phyloP scores from a whole-genome alignment of 2,329 filamentous ascomycete species.

The Mollisiaceae sp. region DNA sequence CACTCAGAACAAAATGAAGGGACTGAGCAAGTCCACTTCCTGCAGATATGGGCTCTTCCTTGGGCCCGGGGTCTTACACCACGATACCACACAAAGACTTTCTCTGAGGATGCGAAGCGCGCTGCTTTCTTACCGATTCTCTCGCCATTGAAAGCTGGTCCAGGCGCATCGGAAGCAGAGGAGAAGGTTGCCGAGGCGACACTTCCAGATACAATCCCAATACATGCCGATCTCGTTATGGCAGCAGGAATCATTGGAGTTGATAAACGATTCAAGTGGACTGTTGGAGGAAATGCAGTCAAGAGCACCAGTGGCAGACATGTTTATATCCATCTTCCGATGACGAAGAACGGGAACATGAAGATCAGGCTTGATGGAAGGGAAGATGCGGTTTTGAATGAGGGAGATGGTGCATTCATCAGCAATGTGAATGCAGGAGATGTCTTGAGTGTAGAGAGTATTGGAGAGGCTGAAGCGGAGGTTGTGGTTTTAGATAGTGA shows the following conservation, averaged over 20 bases:
- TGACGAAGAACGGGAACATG: slow-evolving; percentile 76
- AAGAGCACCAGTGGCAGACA: slow-evolving; percentile 65
- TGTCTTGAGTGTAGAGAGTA: slow-evolving; percentile 66
- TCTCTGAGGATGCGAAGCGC: slow-evolving; percentile 74
- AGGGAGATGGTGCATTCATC: slow-evolving; percentile 84
- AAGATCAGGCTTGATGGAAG: slow-evolving; percentile 71
- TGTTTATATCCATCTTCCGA: slow-evolving; percentile 80
- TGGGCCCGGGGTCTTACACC: slow-evolving; percentile 76
- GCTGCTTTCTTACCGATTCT: slow-evolving; percentile 76
- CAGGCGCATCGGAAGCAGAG: slow-evolving; percentile 62
- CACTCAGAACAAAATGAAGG: slow-evolving; percentile 87
- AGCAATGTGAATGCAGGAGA: slow-evolving; percentile 68
- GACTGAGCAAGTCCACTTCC: slow-evolving; percentile 72
- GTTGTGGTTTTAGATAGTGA: slow-evolving; percentile 39
- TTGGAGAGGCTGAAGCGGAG: slow-evolving; percentile 72
- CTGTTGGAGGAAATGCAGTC: slow-evolving; percentile 62
- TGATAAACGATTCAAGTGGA: slow-evolving; percentile 71
- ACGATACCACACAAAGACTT: slow-evolving; percentile 76
- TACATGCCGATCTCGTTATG: slow-evolving; percentile 87
- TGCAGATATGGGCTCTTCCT: slow-evolving; percentile 88
- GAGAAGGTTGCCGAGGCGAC: slow-evolving; percentile 68
- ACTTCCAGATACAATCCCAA: slow-evolving; percentile 73
- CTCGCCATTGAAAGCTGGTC: slow-evolving; percentile 72
- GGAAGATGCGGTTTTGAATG: slow-evolving; percentile 69
- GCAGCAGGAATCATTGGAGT: slow-evolving; percentile 75